phyloP scores from a whole-genome alignment of 2,329 filamentous ascomycete species.

The Monosporascus sp. region DNA sequence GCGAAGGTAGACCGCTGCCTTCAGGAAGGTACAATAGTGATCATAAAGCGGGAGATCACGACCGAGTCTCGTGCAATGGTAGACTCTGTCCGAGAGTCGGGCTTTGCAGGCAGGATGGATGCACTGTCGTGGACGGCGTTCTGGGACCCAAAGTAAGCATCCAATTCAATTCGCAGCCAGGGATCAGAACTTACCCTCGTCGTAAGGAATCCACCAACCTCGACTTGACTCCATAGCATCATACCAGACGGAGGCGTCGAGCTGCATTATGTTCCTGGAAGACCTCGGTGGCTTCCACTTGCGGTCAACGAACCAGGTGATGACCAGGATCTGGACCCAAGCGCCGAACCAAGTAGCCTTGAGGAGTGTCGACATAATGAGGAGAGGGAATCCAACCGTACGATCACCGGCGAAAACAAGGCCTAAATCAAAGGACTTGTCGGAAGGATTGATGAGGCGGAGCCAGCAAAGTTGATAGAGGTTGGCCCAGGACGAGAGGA shows the following conservation, averaged over 20 bases:
- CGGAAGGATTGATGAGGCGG: background rate
- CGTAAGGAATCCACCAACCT: constrained; percentile 3
- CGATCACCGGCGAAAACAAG: background rate
- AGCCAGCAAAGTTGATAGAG: background rate
- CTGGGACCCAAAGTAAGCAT: background rate
- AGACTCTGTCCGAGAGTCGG: constrained; percentile 10
- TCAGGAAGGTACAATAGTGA: constrained; percentile 9
- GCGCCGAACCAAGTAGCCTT: constrained; percentile 9
- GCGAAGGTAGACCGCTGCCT: constrained; percentile 10
- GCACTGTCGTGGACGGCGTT: constrained; percentile 5
- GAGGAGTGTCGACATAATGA: constrained; percentile 9
- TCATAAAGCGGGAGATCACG: constrained; percentile 12
- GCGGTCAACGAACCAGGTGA: constrained; percentile 9
- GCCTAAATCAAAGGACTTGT: background rate
- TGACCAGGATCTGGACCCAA: constrained; percentile 8
- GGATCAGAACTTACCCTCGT: constrained; percentile 1
- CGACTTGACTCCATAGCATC: background rate
- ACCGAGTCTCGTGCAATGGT: constrained; percentile 5
- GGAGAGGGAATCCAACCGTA: constrained; percentile 5
- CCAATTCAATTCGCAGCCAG: background rate
- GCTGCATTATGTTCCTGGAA: constrained; percentile 11
- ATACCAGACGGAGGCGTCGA: background rate
- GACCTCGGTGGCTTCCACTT: constrained; percentile 6
- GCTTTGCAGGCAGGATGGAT: background rate
- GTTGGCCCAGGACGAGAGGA: background rate